Conservation (phyloP, 1,284 basidiomycete species). For the Ganoderma meredithae region DNA sequence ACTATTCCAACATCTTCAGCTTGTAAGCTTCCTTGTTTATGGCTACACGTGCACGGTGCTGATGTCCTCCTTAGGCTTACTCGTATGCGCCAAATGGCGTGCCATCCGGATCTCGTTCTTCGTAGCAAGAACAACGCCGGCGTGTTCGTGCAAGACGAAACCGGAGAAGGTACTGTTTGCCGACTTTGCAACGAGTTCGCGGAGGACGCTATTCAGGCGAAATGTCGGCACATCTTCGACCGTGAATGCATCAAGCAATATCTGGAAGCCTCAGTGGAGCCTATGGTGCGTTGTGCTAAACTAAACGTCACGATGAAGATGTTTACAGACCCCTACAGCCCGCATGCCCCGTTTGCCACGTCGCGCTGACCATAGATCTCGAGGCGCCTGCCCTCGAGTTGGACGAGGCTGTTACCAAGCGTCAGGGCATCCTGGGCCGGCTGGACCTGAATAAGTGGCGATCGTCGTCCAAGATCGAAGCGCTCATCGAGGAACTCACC, state of each 20-base stretch:
- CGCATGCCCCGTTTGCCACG: conserved; percentile 94
- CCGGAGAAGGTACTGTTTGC: conserved; percentile 82
- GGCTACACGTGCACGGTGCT: background rate
- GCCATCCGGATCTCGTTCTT: conserved; percentile 94
- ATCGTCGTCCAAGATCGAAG: conserved; percentile 97
- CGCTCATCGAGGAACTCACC: conserved; percentile 92
- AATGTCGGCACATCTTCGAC: conserved; percentile 92
- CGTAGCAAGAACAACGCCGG: conserved; percentile 83
- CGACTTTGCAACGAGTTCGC: conserved; percentile 97
- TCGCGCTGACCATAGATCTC: conserved; percentile 93
- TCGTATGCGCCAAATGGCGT: conserved; percentile 96
- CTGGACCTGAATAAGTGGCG: conserved; percentile 92
- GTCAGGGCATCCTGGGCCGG: conserved; percentile 94
- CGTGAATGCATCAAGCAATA: conserved; percentile 97
- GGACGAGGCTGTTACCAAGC: conserved; percentile 66
- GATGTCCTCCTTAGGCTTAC: conserved; percentile 61
- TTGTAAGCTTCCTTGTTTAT: conserved; percentile 54
- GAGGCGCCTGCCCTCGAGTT: conserved; percentile 92
- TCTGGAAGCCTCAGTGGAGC: conserved; percentile 79
- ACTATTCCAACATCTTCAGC: conserved; percentile 96
- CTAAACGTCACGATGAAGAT: conserved; percentile 8
- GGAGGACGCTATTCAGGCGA: conserved; percentile 95
- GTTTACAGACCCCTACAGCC: conserved; percentile 59
- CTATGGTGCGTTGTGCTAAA: conserved; percentile 55
- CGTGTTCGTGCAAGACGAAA: conserved; percentile 65